Evolutionary conservation across 768 basidiomycete species (phyloP).

Genomic region (Neoboletus brunneissimus): DNA sequence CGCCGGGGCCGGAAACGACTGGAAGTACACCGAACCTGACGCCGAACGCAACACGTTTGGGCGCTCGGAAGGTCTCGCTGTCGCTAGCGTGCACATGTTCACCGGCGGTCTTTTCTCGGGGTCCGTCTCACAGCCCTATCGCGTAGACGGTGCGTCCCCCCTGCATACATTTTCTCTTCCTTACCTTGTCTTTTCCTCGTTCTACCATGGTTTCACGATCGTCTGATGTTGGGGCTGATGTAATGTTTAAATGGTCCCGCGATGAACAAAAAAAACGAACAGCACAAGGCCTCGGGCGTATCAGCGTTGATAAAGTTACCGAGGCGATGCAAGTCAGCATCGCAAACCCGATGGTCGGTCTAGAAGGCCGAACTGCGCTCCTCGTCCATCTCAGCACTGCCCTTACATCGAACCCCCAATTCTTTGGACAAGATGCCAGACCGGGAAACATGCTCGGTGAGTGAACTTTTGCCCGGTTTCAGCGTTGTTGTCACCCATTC

Average conservation of each 20-base stretch:
- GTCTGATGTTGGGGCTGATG: slow-evolving; percentile 10
- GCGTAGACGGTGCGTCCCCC: slow-evolving; percentile 71
- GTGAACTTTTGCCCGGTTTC: background rate
- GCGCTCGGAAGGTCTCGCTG: slow-evolving; percentile 80
- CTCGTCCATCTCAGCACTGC: slow-evolving; percentile 72
- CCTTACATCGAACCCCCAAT: slow-evolving; percentile 57
- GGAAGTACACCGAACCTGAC: slow-evolving; percentile 68
- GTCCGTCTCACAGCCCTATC: slow-evolving; percentile 49
- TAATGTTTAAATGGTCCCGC: slow-evolving; percentile 1
- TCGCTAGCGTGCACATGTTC: slow-evolving; percentile 93
- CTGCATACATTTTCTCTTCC: too few relatives aligned
- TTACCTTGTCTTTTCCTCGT: background rate
- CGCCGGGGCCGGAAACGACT: slow-evolving; percentile 84
- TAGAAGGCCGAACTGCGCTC: slow-evolving; percentile 81
- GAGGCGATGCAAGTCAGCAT: slow-evolving; percentile 75
- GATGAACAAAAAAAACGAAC: background rate
- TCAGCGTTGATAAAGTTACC: slow-evolving; percentile 60
- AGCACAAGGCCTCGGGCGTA: slow-evolving; percentile 69
- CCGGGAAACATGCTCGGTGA: slow-evolving; percentile 82
- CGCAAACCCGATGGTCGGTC: slow-evolving; percentile 83
- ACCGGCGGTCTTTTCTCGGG: slow-evolving; percentile 77
- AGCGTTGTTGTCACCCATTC: background rate
- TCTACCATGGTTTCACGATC: background rate
- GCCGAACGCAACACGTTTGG: slow-evolving; percentile 41
- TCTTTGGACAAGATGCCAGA: slow-evolving; percentile 72